Conservation (phyloP, 768 basidiomycete genomes). For the Termitomyces sp. region DNA sequence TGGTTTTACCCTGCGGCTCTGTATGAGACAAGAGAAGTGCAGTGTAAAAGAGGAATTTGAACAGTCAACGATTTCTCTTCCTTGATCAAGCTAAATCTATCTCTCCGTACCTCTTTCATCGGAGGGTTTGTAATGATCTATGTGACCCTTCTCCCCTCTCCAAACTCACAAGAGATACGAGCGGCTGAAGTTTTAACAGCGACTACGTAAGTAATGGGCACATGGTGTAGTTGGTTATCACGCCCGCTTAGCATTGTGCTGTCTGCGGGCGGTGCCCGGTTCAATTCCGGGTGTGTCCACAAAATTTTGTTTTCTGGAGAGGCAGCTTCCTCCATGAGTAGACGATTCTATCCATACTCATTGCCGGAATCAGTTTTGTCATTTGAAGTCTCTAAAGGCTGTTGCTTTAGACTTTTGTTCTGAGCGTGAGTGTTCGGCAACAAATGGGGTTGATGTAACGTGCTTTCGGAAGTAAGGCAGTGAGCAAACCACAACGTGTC, state of each 20-base stretch:
- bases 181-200: too few relatives aligned
- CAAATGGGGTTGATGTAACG: conserved; percentile 5
- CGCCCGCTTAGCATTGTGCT: neutral
- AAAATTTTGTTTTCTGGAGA: neutral
- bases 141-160: too few relatives aligned
- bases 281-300: conserved; percentile 3
- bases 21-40: too few relatives aligned
- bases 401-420: neutral
- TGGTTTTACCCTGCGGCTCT: neutral
- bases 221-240: conserved; percentile 5
- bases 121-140: too few relatives aligned
- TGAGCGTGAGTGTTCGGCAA: neutral
- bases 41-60: neutral
- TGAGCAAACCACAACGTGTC: conserved; percentile 12
- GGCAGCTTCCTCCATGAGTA: neutral
- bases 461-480: conserved; percentile 9
- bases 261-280: neutral
- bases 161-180: too few relatives aligned
- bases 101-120: too few relatives aligned
- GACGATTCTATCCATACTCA: neutral
- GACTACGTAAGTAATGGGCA: too few relatives aligned
- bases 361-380: neutral
- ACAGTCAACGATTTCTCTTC: too few relatives aligned
- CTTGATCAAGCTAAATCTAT: too few relatives aligned
- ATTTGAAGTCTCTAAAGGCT: neutral